A percentile compares a stretch with the other conserved stretches of the same genome.
Conservation (phyloP, 129 eudicot genomes). For the Scalesia atractyloides region DNA sequence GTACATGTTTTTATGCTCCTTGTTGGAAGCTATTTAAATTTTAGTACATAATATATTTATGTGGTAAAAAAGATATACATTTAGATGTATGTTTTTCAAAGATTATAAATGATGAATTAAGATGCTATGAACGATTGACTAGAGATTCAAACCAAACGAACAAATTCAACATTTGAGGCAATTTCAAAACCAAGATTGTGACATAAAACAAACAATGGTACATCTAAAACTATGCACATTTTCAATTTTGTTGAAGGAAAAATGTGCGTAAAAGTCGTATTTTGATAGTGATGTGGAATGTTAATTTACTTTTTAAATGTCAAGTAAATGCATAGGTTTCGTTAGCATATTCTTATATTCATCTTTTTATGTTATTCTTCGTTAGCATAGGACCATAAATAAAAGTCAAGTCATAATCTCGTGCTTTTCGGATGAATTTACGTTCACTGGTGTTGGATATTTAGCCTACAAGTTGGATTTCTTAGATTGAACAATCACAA, state of each 20-base stretch:
- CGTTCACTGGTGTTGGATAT: neutral
- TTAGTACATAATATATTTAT: too few relatives aligned
- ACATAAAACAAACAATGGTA: neutral
- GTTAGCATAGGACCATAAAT: neutral
- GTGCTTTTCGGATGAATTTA: neutral
- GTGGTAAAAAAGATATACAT: too few relatives aligned
- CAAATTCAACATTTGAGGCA: neutral
- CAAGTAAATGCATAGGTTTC: neutral
- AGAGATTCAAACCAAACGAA: neutral
- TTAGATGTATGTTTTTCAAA: too few relatives aligned
- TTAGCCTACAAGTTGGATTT: neutral
- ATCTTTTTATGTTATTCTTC: neutral
- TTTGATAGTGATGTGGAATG: slow-evolving; percentile 22
- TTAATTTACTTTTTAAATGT: neutral
- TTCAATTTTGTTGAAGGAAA: slow-evolving; percentile 17
- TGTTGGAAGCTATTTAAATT: too few relatives aligned
- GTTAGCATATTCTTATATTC: neutral
- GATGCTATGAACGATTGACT: neutral
- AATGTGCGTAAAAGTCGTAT: neutral
- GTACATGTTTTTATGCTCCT: too few relatives aligned
- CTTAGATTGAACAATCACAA: too few relatives aligned
- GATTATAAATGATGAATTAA: neutral
- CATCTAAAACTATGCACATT: neutral
- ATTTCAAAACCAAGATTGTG: slow-evolving; percentile 9
- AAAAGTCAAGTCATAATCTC: neutral